phyloP scores from a whole-genome alignment of 768 basidiomycete species.

The Collybia sordida region DNA sequence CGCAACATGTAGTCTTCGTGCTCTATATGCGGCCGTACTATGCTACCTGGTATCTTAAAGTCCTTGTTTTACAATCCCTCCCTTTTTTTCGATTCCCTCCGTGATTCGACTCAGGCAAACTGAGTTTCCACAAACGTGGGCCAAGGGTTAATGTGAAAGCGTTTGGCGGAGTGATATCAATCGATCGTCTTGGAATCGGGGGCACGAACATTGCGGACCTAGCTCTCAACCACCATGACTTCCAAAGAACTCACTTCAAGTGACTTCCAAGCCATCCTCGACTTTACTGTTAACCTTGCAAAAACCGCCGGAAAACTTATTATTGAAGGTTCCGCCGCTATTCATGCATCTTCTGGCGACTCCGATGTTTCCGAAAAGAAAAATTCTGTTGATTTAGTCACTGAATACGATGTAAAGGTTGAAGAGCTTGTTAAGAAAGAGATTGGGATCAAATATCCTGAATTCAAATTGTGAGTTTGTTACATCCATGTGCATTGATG shows the following conservation, averaged over 20 bases:
- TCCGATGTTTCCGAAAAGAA: conserved; percentile 79
- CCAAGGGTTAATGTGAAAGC: neutral
- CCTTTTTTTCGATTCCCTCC: no score
- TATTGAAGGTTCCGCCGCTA: conserved; percentile 73
- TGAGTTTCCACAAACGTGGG: neutral
- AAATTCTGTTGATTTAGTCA: conserved; percentile 93
- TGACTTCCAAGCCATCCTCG: conserved; percentile 61
- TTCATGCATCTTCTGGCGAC: conserved; percentile 48
- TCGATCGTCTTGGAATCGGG: neutral
- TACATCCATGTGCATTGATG: neutral
- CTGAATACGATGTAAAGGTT: conserved; percentile 90
- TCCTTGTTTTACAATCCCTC: no score
- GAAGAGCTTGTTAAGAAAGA: conserved; percentile 80
- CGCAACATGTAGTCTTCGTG: neutral
- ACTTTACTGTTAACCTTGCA: conserved; percentile 71
- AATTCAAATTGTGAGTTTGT: conserved; percentile 75
- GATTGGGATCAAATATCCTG: conserved; percentile 65
- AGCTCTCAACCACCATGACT: conserved; percentile 28
- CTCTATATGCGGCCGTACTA: neutral
- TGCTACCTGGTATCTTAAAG: no score
- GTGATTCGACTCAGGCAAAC: no score
- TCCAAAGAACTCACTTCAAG: conserved; percentile 36
- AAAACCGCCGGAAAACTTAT: conserved; percentile 75
- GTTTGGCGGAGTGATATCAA: neutral
- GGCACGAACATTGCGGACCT: neutral